Base-by-base conservation (phyloP, 2,329 filamentous ascomycete species). In the Lizonia empirigonia region DNA sequence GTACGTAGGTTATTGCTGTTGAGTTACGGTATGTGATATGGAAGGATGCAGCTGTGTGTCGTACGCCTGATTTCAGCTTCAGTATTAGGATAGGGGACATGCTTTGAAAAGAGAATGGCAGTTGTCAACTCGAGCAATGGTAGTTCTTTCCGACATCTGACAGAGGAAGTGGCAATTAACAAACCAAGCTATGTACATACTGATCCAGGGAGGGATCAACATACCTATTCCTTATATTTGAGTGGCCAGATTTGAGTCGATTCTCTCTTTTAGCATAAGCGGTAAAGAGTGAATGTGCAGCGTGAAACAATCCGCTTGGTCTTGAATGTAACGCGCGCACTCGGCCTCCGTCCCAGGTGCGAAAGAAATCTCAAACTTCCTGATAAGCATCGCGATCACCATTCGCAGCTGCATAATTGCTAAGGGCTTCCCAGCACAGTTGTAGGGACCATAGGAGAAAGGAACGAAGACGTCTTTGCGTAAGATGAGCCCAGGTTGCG, bases 401-500 rank as follows among this genome's bases (percentile, higher is more conserved):
- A 60, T 55, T 0, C 57, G 48, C 18, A 60, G 13, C 23, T 56
- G 47, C 35, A 60, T 45, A 51, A 56, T 58, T 5, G 55, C 55
- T n/a, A 58, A 35, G 9, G 52, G 46, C 23, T 52, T 60, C 3
- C 55, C 57, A 44, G 88, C 86, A 65, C 87, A 89, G 4, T 84
- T 85, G 15, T 86, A 76, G 0, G 84, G 80, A 0, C 87, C 86
- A 52, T 88, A 74, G 16, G 80, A 84, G 61, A 89, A 89, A 2
- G 88, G 85, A 53, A 85, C 88, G 70, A 89, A 91, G 0, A 87
- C 87, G 30, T 78, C 50, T 49, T 41, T 56, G 18, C 51, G 37
- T n/a, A 59, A 18, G n/a, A 59, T 41, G 7, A 63, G 50, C 9
- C 55, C 40, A 5, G 52, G 55, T 5, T 36, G 33, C 1, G 53